Base-by-base conservation (phyloP, 345 rosid species). In the Hibiscus tridactylites region DNA sequence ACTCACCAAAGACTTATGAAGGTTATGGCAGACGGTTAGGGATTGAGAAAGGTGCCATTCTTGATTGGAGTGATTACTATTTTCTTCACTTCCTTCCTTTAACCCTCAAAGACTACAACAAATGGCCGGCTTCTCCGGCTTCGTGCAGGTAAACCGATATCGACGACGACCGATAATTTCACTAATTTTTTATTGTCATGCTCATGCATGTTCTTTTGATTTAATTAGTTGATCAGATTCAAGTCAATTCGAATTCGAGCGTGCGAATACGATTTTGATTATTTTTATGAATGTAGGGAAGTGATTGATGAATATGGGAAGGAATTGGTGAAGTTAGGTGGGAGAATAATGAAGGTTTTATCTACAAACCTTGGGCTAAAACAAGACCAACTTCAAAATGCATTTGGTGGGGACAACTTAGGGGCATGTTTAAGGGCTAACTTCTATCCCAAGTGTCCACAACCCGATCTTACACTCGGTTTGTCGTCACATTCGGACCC, bases 31-130 rank as follows among this genome's bases (percentile, higher is more conserved):
- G 98, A 77, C 82, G 98, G 29, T 62, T 95, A 64, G 98, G 99
- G 3, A 74, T 90, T 29, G 81, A 92, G 47, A 95, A 90, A 72
- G 97, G 91, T 17, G 97, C 99, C 65, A 77, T 82, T 83, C 97
- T 94, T 59, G 98, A 92, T 66, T 95, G 99, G 99, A 87, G 96
- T 72, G 99, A 95, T 53, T 95, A 95, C 72, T 92, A 88, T 21
- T 92, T 31, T 74, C 97, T 95, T 33, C 97, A 95, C 69, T 84
- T 78, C 79, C 87, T 83, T 47, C 99, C 99, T 24, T 26, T 21
- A 8, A 60, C 46, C 9, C 68, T 88, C 63, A 88, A 89, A 76
- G 91, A 95, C 72, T 65, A 54, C 52, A 81, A 83, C 70, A 92
- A 92, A 79, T 95, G 99, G 99, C 99, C 99, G 21, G 71, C 83